These are phyloP conservation scores for Lyophyllum decastes DNA, from an alignment of 768 basidiomycete species.

Conservation along the genomic window DNA sequence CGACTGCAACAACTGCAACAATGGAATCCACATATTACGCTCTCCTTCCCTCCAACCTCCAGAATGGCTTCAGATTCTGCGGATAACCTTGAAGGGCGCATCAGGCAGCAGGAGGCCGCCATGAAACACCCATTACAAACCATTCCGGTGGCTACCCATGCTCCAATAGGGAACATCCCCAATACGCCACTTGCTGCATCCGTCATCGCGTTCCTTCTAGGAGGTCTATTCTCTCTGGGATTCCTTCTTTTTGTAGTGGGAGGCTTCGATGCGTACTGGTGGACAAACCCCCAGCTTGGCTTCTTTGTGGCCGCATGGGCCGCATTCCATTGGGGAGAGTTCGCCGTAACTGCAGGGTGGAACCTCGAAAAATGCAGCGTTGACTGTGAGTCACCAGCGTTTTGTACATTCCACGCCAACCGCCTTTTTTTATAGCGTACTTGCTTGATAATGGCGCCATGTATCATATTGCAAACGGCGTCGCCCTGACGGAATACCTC, in stretches of 20 bases:
- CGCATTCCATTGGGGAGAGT: conserved; percentile 92
- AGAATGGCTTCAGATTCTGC: conserved; percentile 30
- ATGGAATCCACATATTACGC: conserved; percentile 15
- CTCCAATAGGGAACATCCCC: conserved; percentile 65
- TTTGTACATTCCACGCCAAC: background rate
- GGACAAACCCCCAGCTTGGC: conserved; percentile 76
- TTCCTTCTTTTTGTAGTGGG: conserved; percentile 48
- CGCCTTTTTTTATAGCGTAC: conserved; percentile 69
- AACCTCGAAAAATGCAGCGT: conserved; percentile 90
- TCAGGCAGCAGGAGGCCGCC: conserved; percentile 41
- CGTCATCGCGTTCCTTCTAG: conserved; percentile 83
- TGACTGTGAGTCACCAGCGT: conserved; percentile 69
- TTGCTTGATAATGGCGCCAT: conserved; percentile 85
- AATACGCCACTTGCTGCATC: conserved; percentile 86
- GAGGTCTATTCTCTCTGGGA: conserved; percentile 67
- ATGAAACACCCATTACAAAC: conserved; percentile 51
- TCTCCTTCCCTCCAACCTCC: conserved; percentile 20
- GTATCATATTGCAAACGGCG: conserved; percentile 84
- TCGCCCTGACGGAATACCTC: conserved; percentile 82
- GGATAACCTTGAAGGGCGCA: conserved; percentile 41
- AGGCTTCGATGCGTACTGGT: conserved; percentile 49
- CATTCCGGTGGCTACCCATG: conserved; percentile 39
- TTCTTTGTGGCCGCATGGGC: conserved; percentile 85
- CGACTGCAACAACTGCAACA: conserved; percentile 15
- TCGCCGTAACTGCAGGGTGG: conserved; percentile 94